Base-by-base conservation (phyloP, 2,329 filamentous ascomycete genomes). In the Ascochyta pisi region DNA sequence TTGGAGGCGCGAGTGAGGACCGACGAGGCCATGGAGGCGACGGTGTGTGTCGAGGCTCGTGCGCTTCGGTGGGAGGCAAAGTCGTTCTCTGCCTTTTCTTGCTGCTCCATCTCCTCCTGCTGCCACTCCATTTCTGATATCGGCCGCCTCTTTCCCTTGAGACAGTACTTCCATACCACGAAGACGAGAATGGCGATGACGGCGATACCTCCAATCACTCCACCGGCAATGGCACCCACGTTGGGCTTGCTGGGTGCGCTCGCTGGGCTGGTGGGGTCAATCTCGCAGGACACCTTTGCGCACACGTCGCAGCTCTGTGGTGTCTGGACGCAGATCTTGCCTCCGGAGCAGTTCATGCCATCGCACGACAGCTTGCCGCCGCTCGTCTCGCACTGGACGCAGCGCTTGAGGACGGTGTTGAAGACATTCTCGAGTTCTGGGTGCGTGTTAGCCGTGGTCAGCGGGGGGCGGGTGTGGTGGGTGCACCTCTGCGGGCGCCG, bases 1-100 rank as follows among this genome's bases (percentile, higher is more conserved):
- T 99, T 99, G 70, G 95, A 98, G 44, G 95, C 95, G 60, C 95
- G 88, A 16, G 95, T 98, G 58, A 97, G 85, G 56, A 98, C 92
- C 24, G 94, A 98, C 9, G 93, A 97, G 15, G 95, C 95, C 72
- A 99, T 92, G 12, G 94, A 98, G 69, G 89, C 85, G 50, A 94
- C 89, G n/a, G 91, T 91, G 73, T 95, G 87, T 40, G 91, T 90
- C 10, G 93, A 95, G 51, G 89, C 85, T 65, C 92, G 84, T 62
- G 87, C 83, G 65, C 86, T 83, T 61, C 83, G 76, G 63, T 81
- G 78, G 64, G 81, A 81, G 53, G 75, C 81, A 71, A 82, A 83
- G 62, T 82, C 80, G 79, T 84, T 81, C 72, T 83, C 82, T 7
- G 73, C 76, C 71, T 87, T 85, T 64, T 89, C 83, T 54, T 80